phyloP scores from a whole-genome alignment of 768 basidiomycete genomes.

The Leucocoprinus birnbaumii region DNA sequence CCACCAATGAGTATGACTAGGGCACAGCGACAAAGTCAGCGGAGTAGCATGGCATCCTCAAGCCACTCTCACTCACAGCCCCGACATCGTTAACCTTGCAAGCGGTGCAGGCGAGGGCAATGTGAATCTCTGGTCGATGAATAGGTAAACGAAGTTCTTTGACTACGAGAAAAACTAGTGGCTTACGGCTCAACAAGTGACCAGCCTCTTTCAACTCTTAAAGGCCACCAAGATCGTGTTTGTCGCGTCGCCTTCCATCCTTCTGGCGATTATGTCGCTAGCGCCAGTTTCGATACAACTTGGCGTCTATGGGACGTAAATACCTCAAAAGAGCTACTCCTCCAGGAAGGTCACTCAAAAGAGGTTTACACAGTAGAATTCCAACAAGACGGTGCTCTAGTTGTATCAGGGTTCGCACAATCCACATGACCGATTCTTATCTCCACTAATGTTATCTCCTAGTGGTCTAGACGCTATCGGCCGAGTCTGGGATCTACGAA shows the following conservation, averaged over 20 bases:
- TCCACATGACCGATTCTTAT: neutral
- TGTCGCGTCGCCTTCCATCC: slow-evolving; percentile 97
- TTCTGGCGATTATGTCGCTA: slow-evolving; percentile 89
- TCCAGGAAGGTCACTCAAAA: slow-evolving; percentile 97
- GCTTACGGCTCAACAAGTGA: slow-evolving; percentile 49
- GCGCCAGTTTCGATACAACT: slow-evolving; percentile 95
- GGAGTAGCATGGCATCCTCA: slow-evolving; percentile 98
- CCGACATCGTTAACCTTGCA: slow-evolving; percentile 74
- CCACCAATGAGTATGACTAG: slow-evolving; percentile 34
- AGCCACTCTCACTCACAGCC: slow-evolving; percentile 71
- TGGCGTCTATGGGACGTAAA: slow-evolving; percentile 97
- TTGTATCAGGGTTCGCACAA: slow-evolving; percentile 80
- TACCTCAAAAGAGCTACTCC: slow-evolving; percentile 73
- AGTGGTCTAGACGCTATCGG: slow-evolving; percentile 97
- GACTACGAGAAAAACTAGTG: neutral
- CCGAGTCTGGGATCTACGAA: slow-evolving; percentile 94
- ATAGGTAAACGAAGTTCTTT: slow-evolving; percentile 49
- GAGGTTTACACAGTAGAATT: slow-evolving; percentile 97
- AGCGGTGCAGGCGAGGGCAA: slow-evolving; percentile 88
- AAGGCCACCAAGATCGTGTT: slow-evolving; percentile 88
- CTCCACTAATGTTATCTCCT: slow-evolving; percentile 1
- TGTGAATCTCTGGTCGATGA: slow-evolving; percentile 87
- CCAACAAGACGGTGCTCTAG: slow-evolving; percentile 91
- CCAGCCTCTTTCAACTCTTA: slow-evolving; percentile 77
- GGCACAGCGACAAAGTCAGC: slow-evolving; percentile 88